Percentiles rank a stretch among this genome's conserved stretches.
Conservation (phyloP, 148 eudicot genomes). For the Silene latifolia region DNA sequence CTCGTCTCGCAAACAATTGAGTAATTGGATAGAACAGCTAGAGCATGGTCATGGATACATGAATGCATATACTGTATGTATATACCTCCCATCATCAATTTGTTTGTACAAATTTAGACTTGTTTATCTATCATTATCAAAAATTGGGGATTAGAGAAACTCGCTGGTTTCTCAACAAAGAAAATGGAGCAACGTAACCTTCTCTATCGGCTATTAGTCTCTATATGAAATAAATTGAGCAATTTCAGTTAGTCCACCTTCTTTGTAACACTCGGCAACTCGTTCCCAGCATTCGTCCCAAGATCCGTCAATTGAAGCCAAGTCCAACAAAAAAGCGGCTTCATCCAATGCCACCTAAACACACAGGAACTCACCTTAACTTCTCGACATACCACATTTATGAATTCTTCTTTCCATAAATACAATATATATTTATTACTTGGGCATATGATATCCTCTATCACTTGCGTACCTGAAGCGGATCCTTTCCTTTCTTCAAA, state of each 20-base stretch:
- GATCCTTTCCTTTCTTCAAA: conserved; percentile 87
- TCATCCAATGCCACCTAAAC: conserved; percentile 80
- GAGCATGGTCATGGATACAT: background rate
- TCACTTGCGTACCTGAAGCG: conserved; percentile 58
- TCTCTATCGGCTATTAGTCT: conserved; percentile 37
- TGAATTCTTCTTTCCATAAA: background rate
- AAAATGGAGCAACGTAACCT: conserved; percentile 11
- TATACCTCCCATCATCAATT: background rate
- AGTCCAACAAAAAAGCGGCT: conserved; percentile 92
- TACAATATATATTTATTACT: too few species aligned
- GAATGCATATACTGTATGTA: background rate
- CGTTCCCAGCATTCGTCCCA: conserved; percentile 73
- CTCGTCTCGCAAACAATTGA: too few species aligned
- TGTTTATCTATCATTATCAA: background rate
- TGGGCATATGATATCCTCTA: background rate
- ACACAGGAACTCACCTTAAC: background rate
- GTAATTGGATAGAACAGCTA: too few species aligned
- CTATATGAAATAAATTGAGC: conserved; percentile 65
- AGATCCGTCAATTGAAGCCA: conserved; percentile 85
- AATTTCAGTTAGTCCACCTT: conserved; percentile 69
- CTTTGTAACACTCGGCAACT: conserved; percentile 80
- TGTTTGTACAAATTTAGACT: too few species aligned
- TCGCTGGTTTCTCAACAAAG: background rate
- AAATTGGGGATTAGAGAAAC: background rate
- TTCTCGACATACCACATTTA: background rate